Evolutionary conservation across 306 rosid genomes (phyloP), one percentile per base, ranked within the genome.

Genomic region (Gynostemma pentaphyllum): DNA sequence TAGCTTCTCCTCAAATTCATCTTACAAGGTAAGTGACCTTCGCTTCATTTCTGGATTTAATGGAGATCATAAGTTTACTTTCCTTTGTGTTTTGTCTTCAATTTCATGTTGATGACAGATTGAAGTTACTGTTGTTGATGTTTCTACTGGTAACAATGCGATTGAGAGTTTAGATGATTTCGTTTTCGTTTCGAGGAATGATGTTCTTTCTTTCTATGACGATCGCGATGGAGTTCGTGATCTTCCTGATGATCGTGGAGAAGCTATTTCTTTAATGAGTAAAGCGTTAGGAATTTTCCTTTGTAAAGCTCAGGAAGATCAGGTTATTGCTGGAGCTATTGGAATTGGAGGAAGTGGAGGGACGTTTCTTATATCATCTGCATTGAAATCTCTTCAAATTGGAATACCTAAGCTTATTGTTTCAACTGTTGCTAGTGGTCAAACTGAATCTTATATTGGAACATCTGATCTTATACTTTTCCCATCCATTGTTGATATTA

Each of bases 281-380:
- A 80, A 69, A 68, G 95, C 83, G 16, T 85, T 87, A 2, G 83
- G 74, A 67, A 24, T 34, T 18, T 85, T 83, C 62, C 62, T 91
- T 63, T 72, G 69, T 57, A 82, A 82, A 56, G 75, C 82, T 41
- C 64, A 64, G 44, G 74, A 73, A 40, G 78, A 79, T 67, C 71
- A 59, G 27, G 70, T 70, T 48, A 44, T 88, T 48, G 90, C 76
- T 5, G 95, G 98, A 15, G 95, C 77, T 45, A 78, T 88, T 30
- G 92, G 98, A 10, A 64, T 88, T 44, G 95, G 92, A 24, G 96
- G 96, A 23, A 83, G 95, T 67, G 97, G 89, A 54, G 98, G 96
- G 40, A 91, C 98, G 9, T 85, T 96, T 10, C 64, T 88, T 19
- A 66, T 88, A 63, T 85, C 95, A 9, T 63, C 82, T 23, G 80